A percentile compares a stretch with the other conserved stretches of the same genome.
phyloP scores from a whole-genome alignment of 768 basidiomycete genomes.

The Hypsizygus marmoreus region DNA sequence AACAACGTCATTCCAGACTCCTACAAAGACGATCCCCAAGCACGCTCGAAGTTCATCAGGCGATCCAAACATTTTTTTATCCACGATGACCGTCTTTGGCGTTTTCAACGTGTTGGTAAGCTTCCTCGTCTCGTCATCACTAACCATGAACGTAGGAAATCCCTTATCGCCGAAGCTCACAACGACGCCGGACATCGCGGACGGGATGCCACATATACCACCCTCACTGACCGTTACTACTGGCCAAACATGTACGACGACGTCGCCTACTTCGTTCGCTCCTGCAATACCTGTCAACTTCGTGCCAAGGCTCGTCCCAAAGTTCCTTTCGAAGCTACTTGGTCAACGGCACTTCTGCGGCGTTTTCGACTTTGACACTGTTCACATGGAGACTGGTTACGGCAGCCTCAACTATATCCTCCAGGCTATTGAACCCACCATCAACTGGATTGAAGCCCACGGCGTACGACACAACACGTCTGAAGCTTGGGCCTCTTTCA shows the following conservation, averaged over 20 bases:
- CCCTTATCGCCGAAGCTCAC: slow-evolving; percentile 26
- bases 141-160: slow-evolving; percentile 6
- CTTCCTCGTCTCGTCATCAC: slow-evolving; percentile 27
- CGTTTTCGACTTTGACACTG: slow-evolving; percentile 25
- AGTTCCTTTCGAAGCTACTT: slow-evolving; percentile 20
- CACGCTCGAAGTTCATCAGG: background rate
- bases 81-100: slow-evolving; percentile 20
- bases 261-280: slow-evolving; percentile 27
- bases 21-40: background rate
- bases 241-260: slow-evolving; percentile 37
- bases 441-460: slow-evolving; percentile 22
- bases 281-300: slow-evolving; percentile 35
- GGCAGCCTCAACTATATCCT: slow-evolving; percentile 24
- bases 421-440: slow-evolving; percentile 21
- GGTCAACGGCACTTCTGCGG: slow-evolving; percentile 21
- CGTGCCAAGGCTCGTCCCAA: slow-evolving; percentile 16
- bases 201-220: slow-evolving; percentile 22
- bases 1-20: background rate
- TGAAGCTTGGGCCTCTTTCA: slow-evolving; percentile 21
- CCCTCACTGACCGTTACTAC: slow-evolving; percentile 25
- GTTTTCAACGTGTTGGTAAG: slow-evolving; percentile 7
- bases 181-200: slow-evolving; percentile 30
- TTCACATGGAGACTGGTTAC: slow-evolving; percentile 26
- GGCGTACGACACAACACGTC: slow-evolving; percentile 10
- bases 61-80: slow-evolving; percentile 19